These are phyloP conservation scores for Linanthus parryae DNA, from an alignment of 148 eudicot genomes.

Conservation along the genomic window DNA sequence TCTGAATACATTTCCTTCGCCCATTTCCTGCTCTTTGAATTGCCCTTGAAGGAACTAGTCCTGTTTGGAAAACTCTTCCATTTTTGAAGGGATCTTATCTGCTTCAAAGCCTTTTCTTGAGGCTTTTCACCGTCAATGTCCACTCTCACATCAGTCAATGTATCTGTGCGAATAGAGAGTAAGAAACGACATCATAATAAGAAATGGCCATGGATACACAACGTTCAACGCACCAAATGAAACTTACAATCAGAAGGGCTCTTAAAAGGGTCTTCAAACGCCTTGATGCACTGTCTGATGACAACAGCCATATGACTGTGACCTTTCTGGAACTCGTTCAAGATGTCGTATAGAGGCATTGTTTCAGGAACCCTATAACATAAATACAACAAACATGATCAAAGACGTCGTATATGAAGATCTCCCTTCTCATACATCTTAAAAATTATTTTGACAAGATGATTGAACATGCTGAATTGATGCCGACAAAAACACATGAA, in stretches of 20 bases:
- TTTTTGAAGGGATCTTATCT: constrained; percentile 50
- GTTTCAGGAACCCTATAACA: constrained; percentile 68
- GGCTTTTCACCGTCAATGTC: constrained; percentile 47
- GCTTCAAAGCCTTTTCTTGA: constrained; percentile 34
- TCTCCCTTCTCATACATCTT: too few species aligned
- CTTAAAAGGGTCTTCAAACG: constrained; percentile 21
- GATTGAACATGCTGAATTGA: too few species aligned
- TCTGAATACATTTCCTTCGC: constrained; percentile 63
- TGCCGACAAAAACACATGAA: too few species aligned
- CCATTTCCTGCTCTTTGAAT: constrained; percentile 61
- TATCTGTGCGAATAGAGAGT: constrained; percentile 16
- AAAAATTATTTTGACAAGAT: too few species aligned
- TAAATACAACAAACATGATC: not conserved
- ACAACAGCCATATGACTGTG: constrained; percentile 99
- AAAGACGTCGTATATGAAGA: too few species aligned
- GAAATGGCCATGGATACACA: too few species aligned
- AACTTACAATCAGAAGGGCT: constrained; percentile 33
- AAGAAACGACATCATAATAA: too few species aligned
- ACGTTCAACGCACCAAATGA: too few species aligned
- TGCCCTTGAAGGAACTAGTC: constrained; percentile 43
- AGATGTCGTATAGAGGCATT: constrained; percentile 83
- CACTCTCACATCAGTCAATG: constrained; percentile 54
- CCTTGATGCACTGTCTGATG: constrained; percentile 43
- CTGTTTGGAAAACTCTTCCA: constrained; percentile 82
- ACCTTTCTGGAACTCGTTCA: constrained; percentile 95